phyloP scores from a whole-genome alignment of 208 protist genomes.

The Leishmania guyanensis region DNA sequence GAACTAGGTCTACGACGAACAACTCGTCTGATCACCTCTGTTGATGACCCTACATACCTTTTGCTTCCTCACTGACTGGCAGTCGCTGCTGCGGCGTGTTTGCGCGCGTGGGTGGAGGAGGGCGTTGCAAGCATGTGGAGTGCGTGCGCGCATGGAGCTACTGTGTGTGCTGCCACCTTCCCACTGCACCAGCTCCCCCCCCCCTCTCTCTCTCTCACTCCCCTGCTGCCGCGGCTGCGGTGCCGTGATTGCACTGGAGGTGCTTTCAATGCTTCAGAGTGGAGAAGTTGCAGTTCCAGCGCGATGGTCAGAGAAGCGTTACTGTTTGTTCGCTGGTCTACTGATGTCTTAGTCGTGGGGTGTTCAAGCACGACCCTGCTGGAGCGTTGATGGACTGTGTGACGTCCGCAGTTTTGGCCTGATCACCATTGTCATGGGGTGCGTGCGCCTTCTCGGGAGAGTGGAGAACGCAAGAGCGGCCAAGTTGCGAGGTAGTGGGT shows the following conservation, averaged over 20 bases:
- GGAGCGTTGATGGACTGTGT: too few species aligned
- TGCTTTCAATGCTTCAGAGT: too few species aligned
- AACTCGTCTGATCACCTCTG: slow-evolving; percentile 27
- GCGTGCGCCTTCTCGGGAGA: too few species aligned
- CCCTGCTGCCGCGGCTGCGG: background rate
- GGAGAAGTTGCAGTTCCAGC: too few species aligned
- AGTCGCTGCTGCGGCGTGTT: background rate
- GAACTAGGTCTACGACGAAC: slow-evolving; percentile 33
- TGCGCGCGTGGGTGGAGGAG: background rate
- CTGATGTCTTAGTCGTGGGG: too few species aligned
- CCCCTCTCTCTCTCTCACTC: background rate
- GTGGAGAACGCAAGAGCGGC: too few species aligned
- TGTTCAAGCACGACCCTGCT: too few species aligned
- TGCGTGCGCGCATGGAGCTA: background rate
- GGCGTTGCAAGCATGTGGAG: background rate
- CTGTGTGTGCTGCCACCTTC: background rate
- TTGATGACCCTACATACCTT: slow-evolving; percentile 28
- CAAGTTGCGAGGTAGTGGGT: too few species aligned
- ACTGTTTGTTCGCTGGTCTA: too few species aligned
- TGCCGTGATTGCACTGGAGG: background rate
- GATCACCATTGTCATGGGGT: too few species aligned
- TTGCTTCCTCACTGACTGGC: slow-evolving; percentile 39
- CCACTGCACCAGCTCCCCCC: background rate
- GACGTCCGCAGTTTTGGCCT: too few species aligned
- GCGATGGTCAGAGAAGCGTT: too few species aligned